Conservation (phyloP, 192 early-diverging fungal species). For the Gamsiella multidivaricata region DNA sequence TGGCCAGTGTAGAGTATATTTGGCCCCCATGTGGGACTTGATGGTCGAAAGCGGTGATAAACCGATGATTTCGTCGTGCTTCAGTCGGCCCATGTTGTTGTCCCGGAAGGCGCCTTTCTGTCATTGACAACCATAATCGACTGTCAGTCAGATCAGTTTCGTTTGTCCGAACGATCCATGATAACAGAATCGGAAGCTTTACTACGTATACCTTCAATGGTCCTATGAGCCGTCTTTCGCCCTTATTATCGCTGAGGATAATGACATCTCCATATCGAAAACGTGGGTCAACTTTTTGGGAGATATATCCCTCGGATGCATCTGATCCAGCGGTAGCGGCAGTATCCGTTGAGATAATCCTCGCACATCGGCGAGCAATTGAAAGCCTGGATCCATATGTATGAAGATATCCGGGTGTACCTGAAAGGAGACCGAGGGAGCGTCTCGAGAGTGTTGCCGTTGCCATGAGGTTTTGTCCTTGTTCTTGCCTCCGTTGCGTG, state of each 20-base stretch:
- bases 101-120: slow-evolving; percentile 23
- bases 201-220: slow-evolving; percentile 17
- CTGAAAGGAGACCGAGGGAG: too few relatives aligned
- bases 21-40: slow-evolving; percentile 25
- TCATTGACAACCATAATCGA: too few relatives aligned
- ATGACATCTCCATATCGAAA: slow-evolving; percentile 48
- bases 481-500: too few relatives aligned
- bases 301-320: background rate
- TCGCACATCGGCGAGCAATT: background rate
- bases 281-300: slow-evolving; percentile 16
- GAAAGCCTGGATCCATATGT: too few relatives aligned
- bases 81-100: slow-evolving; percentile 21
- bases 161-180: too few relatives aligned
- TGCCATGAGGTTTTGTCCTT: too few relatives aligned
- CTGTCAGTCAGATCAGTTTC: too few relatives aligned
- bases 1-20: slow-evolving; percentile 44
- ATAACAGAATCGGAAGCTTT: background rate
- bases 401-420: too few relatives aligned
- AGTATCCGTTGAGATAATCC: slow-evolving; percentile 7
- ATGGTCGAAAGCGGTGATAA: slow-evolving; percentile 21
- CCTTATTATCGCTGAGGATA: slow-evolving; percentile 33
- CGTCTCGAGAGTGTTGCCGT: too few relatives aligned
- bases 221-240: slow-evolving; percentile 26
- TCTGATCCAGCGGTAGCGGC: background rate
- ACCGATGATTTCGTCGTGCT: slow-evolving; percentile 39